These are phyloP conservation scores for Daldinia decipiens DNA, from an alignment of 495 filamentous ascomycete species.

Conservation along the genomic window DNA sequence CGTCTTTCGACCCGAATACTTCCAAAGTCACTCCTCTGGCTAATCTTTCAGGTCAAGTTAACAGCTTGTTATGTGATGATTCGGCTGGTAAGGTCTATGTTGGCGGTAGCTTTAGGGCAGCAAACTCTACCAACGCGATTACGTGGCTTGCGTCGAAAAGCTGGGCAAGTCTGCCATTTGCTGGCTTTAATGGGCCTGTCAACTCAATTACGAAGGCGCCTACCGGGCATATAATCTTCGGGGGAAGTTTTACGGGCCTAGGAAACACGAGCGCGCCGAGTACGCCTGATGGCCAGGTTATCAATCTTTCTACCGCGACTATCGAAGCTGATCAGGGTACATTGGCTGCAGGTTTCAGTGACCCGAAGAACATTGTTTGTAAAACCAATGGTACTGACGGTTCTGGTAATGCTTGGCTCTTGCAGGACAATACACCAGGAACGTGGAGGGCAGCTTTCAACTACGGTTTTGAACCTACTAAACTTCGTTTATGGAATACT, in stretches of 20 bases:
- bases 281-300: conserved; percentile 72
- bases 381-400: conserved; percentile 72
- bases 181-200: conserved; percentile 94
- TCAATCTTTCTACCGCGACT: conserved; percentile 82
- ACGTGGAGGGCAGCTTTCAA: conserved; percentile 85
- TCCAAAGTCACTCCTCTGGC: conserved; percentile 73
- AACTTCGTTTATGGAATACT: conserved; percentile 90
- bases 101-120: conserved; percentile 82
- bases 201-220: conserved; percentile 81
- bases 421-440: conserved; percentile 81
- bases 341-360: conserved; percentile 70
- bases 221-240: conserved; percentile 88
- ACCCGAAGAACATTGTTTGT: conserved; percentile 88
- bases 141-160: conserved; percentile 76
- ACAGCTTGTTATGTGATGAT: conserved; percentile 82
- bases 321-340: conserved; percentile 73
- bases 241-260: conserved; percentile 89
- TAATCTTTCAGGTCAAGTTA: conserved; percentile 84
- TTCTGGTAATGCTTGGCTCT: conserved; percentile 80
- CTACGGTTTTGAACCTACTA: conserved; percentile 85
- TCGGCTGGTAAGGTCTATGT: conserved; percentile 87
- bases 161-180: conserved; percentile 92
- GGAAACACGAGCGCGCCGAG: conserved; percentile 75
- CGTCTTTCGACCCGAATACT: conserved; percentile 78
- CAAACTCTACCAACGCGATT: conserved; percentile 87